Percentiles rank a stretch among this genome's conserved stretches.
Evolutionary conservation across 768 basidiomycete species (phyloP).

Genomic region (Amanita inopinata): DNA sequence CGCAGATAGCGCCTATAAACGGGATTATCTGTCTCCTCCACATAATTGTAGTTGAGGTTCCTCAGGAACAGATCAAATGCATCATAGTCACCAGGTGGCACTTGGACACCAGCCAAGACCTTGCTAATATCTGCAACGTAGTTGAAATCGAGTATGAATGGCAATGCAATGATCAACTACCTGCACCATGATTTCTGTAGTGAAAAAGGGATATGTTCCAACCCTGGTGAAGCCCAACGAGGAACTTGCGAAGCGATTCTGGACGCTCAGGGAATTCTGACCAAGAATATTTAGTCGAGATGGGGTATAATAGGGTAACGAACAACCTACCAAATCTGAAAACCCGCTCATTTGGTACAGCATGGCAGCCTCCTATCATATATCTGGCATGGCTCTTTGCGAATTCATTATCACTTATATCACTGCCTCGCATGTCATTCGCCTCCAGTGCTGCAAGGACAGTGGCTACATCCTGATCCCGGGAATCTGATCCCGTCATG

Average conservation of each 20-base stretch:
- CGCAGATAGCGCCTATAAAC: constrained; percentile 70
- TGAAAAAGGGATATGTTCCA: constrained; percentile 98
- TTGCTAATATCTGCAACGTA: constrained; percentile 68
- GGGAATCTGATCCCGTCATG: constrained; percentile 55
- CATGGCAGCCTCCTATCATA: constrained; percentile 81
- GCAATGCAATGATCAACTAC: constrained; percentile 32
- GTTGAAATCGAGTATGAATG: neutral
- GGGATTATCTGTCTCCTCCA: constrained; percentile 88
- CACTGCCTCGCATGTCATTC: constrained; percentile 72
- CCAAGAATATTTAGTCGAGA: constrained; percentile 1
- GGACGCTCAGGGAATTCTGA: constrained; percentile 95
- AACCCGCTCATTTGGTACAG: constrained; percentile 76
- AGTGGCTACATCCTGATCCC: constrained; percentile 51
- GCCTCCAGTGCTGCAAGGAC: constrained; percentile 55
- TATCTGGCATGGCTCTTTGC: constrained; percentile 93
- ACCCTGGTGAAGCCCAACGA: constrained; percentile 67
- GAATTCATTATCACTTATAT: constrained; percentile 92
- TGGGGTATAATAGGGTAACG: constrained; percentile 1
- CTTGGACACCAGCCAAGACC: constrained; percentile 90
- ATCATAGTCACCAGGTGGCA: constrained; percentile 56
- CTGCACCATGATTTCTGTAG: constrained; percentile 95
- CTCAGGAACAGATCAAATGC: constrained; percentile 70
- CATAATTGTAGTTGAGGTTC: constrained; percentile 76
- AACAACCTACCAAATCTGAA: constrained; percentile 79
- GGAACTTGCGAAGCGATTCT: constrained; percentile 82